Evolutionary conservation across 2,329 filamentous ascomycete genomes (phyloP), one percentile per base, ranked within the genome.

Genomic region (Oidium heveae): DNA sequence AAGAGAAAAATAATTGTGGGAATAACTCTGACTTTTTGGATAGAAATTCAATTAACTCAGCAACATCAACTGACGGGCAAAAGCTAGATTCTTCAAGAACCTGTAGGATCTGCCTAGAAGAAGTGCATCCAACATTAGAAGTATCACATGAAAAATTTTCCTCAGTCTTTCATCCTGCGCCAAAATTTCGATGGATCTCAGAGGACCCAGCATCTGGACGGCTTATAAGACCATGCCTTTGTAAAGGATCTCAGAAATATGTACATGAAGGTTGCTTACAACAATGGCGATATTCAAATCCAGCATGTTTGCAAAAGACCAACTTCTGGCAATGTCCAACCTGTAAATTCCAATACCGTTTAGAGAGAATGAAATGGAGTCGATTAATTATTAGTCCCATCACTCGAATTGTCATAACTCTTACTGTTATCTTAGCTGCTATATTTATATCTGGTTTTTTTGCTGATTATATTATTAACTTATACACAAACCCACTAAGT

Each of bases 221-320:
- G 53, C 72, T 98, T 32, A 76, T 96, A 61, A 83, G 84, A 54
- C 91, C 91, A 37, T 98, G 91, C 72, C 80, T 82, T 68, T 98
- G 91, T 74, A 93, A 86, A 69, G 91, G 91, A 54, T 86, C 84
- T 41, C 85, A 89, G 61, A 85, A 85, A 69, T 95, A 94, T 68
- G 87, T 96, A 24, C 91, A 98, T 66, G 86, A 95, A 67, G 83
- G 80, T 33, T 98, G 91, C 64, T 72, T 98, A 52, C 78, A 84
- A 62, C 73, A 77, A 12, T 96, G 88, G 86, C 78, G 91, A 60
- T 74, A 81, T 58, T 75, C 84, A 46, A 79, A 86, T 63, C 82
- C 84, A 0, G 63, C 73, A 43, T 74, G 77, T 59, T 18, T 24
- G n/a, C 69, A 70, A 44, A 69, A 69, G 56, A 75, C 84, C 55